These are phyloP conservation scores for Zalaria obscura DNA, from an alignment of 2,329 filamentous ascomycete genomes.

Conservation along the genomic window DNA sequence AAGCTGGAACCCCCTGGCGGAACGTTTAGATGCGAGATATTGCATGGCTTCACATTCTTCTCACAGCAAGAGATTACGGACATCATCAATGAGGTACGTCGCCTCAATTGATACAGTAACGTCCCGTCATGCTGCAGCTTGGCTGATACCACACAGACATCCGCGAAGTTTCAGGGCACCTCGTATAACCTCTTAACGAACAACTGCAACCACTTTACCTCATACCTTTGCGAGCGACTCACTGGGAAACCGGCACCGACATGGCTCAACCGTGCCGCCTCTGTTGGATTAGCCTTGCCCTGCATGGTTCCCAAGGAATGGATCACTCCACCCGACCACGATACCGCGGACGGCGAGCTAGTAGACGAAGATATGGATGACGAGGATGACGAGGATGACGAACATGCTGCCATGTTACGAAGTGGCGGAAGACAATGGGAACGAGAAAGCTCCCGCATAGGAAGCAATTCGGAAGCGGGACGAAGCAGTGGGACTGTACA, in stretches of 20 bases:
- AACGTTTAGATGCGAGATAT: conserved; percentile 58
- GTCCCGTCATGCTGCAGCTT: conserved; percentile 2
- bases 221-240: conserved; percentile 57
- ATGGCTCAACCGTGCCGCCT: conserved; percentile 77
- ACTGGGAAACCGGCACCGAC: conserved; percentile 55
- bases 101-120: conserved; percentile 6
- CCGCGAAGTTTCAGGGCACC: conserved; percentile 58
- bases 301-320: conserved; percentile 73
- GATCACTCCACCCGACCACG: conserved; percentile 66
- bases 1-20: conserved; percentile 60
- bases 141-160: conserved; percentile 31
- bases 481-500: conserved; percentile 8
- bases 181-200: conserved; percentile 69
- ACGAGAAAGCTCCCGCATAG: conserved; percentile 17
- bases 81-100: conserved; percentile 42
- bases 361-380: conserved; percentile 37
- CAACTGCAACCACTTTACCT: conserved; percentile 85
- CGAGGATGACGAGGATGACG: conserved; percentile 37
- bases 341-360: conserved; percentile 56
- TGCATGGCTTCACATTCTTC: conserved; percentile 66
- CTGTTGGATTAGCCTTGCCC: conserved; percentile 64
- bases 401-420: conserved; percentile 29
- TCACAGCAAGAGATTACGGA: conserved; percentile 54
- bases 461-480: conserved; percentile 5
- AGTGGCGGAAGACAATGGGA: conserved; percentile 12